Percentiles rank a stretch among this genome's conserved stretches.
phyloP scores from a whole-genome alignment of 768 basidiomycete genomes.

The Suillus subluteus region DNA sequence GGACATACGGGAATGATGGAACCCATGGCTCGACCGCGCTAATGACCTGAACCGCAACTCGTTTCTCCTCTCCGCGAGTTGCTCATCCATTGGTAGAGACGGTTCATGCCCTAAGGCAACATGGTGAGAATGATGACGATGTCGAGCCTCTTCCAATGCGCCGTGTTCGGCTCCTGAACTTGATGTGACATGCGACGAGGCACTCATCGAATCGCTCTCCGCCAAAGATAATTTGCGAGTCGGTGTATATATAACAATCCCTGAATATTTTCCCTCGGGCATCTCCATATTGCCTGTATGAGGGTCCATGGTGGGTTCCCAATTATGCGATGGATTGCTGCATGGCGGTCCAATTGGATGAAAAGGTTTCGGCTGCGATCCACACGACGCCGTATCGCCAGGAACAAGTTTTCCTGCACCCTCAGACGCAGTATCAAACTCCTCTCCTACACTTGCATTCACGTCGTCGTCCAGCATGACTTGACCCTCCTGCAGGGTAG shows the following conservation, averaged over 20 bases:
- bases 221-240: conserved; percentile 19
- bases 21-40: conserved; percentile 56
- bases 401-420: no score
- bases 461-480: neutral
- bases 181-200: conserved; percentile 35
- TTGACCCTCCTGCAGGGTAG: neutral
- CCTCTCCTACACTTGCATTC: neutral
- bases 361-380: neutral
- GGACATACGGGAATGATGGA: conserved; percentile 65
- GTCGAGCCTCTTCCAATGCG: conserved; percentile 8
- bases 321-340: neutral
- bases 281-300: conserved; percentile 26
- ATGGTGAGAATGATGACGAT: neutral
- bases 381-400: no score
- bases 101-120: conserved; percentile 42
- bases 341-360: neutral
- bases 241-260: conserved; percentile 42
- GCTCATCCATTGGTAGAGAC: conserved; percentile 41
- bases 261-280: conserved; percentile 28
- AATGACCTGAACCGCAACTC: conserved; percentile 73
- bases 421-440: neutral
- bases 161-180: neutral
- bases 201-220: conserved; percentile 24
- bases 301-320: neutral
- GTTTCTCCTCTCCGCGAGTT: conserved; percentile 47